Percentiles rank a stretch among this genome's conserved stretches.
Evolutionary conservation across 1,139 yeast genomes (phyloP).

Genomic region (Zygoascus sp.): DNA sequence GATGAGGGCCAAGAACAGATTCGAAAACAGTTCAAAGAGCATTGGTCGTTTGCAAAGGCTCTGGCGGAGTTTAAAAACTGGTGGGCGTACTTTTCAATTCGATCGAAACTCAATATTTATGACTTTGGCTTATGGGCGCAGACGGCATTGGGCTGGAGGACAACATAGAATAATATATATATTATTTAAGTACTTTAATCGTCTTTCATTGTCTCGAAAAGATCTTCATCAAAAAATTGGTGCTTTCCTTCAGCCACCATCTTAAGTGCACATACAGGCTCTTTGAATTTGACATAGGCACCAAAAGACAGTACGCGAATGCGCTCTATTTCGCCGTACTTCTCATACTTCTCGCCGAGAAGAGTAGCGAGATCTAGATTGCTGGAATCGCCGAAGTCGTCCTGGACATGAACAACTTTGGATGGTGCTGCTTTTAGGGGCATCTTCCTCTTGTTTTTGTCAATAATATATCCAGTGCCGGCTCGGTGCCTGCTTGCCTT

Average conservation of each 20-base stretch:
- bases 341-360: slow-evolving; percentile 3
- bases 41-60: slow-evolving; percentile 31
- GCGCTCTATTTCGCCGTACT: background rate
- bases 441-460: slow-evolving; percentile 15
- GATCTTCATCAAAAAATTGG: background rate
- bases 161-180: background rate
- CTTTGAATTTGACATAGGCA: background rate
- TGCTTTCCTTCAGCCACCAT: background rate
- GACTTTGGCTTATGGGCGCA: slow-evolving; percentile 39
- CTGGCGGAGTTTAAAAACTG: slow-evolving; percentile 36
- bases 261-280: background rate
- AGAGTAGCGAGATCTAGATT: background rate
- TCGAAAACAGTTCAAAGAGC: slow-evolving; percentile 29
- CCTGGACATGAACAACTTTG: background rate
- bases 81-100: slow-evolving; percentile 50
- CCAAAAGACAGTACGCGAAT: background rate
- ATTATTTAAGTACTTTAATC: background rate
- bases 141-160: too few relatives aligned
- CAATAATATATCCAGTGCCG: slow-evolving; percentile 22
- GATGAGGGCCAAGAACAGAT: slow-evolving; percentile 54
- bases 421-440: background rate
- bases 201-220: background rate
- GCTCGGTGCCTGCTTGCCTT: slow-evolving; percentile 17
- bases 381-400: background rate
- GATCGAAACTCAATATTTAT: slow-evolving; percentile 51